phyloP scores from a whole-genome alignment of 495 filamentous ascomycete species.

The Talaromyces wortmannii region DNA sequence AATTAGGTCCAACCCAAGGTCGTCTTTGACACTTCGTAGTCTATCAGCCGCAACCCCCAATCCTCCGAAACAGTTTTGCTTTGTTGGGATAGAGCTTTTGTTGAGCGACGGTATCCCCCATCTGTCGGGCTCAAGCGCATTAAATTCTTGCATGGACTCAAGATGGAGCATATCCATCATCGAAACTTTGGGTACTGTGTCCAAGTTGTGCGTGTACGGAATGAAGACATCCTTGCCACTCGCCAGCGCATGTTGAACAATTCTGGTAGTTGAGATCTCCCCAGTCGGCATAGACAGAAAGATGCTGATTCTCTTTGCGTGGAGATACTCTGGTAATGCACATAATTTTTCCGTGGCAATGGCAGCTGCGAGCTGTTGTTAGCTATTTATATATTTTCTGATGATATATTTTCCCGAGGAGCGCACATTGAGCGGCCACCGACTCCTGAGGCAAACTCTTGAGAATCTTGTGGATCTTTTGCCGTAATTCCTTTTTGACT shows the following conservation, averaged over 20 bases:
- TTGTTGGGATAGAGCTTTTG: slow-evolving; percentile 47
- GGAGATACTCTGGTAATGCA: slow-evolving; percentile 57
- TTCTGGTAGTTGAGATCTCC: slow-evolving; percentile 73
- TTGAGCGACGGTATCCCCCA: slow-evolving; percentile 90
- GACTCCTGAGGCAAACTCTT: slow-evolving; percentile 48
- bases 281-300: slow-evolving; percentile 88
- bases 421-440: slow-evolving; percentile 60
- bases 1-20: slow-evolving; percentile 70
- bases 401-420: neutral
- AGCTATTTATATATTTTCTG: neutral
- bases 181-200: slow-evolving; percentile 40
- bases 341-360: slow-evolving; percentile 51
- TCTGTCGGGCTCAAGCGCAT: slow-evolving; percentile 62
- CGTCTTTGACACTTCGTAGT: slow-evolving; percentile 13
- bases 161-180: slow-evolving; percentile 94
- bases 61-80: slow-evolving; percentile 63
- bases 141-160: slow-evolving; percentile 64
- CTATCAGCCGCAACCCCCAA: slow-evolving; percentile 18
- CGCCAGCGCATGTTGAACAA: slow-evolving; percentile 73
- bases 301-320: slow-evolving; percentile 68
- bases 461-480: slow-evolving; percentile 58
- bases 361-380: slow-evolving; percentile 37
- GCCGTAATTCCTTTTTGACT: slow-evolving; percentile 69
- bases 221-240: slow-evolving; percentile 82
- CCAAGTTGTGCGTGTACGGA: slow-evolving; percentile 70